A percentile compares a stretch with the other conserved stretches of the same genome.
These are phyloP conservation scores for Boletellus emodensis DNA, from an alignment of 768 basidiomycete genomes.

Conservation along the genomic window DNA sequence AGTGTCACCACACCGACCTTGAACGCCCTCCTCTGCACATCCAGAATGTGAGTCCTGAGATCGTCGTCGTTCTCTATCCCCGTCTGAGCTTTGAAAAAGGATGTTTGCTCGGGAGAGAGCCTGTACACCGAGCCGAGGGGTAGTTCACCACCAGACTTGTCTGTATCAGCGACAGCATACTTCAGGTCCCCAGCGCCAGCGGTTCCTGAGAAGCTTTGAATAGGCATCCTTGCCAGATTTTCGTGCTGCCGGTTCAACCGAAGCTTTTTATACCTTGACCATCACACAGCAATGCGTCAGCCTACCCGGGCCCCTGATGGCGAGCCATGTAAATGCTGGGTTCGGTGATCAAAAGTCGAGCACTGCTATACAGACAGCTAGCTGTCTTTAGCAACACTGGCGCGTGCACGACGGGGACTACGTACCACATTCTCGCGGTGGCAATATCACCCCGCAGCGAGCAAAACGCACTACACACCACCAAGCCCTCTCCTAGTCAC, in stretches of 20 bases:
- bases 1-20: conserved; percentile 12
- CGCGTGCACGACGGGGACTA: too few relatives aligned
- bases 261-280: background rate
- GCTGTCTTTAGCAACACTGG: too few relatives aligned
- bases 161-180: background rate
- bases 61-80: conserved; percentile 26
- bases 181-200: conserved; percentile 11
- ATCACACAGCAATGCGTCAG: background rate
- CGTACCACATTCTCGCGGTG: too few relatives aligned
- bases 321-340: too few relatives aligned
- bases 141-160: background rate
- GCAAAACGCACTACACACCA: too few relatives aligned
- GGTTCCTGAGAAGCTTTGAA: background rate
- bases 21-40: conserved; percentile 29
- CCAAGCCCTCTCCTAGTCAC: too few relatives aligned
- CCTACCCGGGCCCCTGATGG: too few relatives aligned
- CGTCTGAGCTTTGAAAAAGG: conserved; percentile 28
- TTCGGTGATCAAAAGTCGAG: too few relatives aligned
- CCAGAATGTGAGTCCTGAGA: conserved; percentile 29
- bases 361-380: too few relatives aligned
- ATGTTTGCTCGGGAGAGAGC: conserved; percentile 15
- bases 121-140: background rate
- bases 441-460: too few relatives aligned
- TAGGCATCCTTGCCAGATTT: conserved; percentile 1
- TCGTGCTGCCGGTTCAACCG: background rate